Percentiles rank a stretch among this genome's conserved stretches.
Evolutionary conservation across 257 asterid genomes (phyloP).

Genomic region (Nicotiana attenuata): DNA sequence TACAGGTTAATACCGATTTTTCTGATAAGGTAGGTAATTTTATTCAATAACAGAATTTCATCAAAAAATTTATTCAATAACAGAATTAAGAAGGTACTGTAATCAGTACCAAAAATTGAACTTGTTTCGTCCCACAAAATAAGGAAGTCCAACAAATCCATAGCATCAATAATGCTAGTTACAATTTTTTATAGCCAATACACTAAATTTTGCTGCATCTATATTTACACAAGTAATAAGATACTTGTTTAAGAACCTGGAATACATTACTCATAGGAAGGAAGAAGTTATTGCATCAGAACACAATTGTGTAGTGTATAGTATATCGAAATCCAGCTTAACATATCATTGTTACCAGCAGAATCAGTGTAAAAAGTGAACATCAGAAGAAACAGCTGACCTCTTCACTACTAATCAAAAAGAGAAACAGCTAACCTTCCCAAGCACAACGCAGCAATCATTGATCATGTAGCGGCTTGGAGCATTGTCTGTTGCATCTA

Average conservation of each 20-base stretch:
- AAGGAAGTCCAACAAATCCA: too few relatives aligned
- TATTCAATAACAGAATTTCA: too few relatives aligned
- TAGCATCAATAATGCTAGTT: too few relatives aligned
- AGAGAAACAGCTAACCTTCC: constrained; percentile 58
- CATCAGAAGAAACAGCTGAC: not conserved
- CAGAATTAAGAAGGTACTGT: too few relatives aligned
- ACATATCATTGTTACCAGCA: not conserved
- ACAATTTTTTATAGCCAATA: too few relatives aligned
- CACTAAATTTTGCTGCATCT: too few relatives aligned
- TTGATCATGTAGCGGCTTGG: constrained; percentile 97
- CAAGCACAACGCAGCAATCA: constrained; percentile 87
- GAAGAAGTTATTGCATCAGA: not conserved
- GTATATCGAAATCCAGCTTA: not conserved
- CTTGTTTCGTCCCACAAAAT: too few relatives aligned
- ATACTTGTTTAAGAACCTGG: not conserved
- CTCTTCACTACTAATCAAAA: not conserved
- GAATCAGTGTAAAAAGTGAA: not conserved
- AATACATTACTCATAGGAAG: not conserved
- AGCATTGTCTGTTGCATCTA: constrained; percentile 95
- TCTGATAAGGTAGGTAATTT: too few relatives aligned
- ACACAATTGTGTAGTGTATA: not conserved
- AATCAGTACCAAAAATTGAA: too few relatives aligned
- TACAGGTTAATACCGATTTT: too few relatives aligned
- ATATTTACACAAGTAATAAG: too few relatives aligned
- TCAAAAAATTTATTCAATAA: too few relatives aligned